Conservation (phyloP, 1,139 yeast genomes). For the Ogataea hybrid region DNA sequence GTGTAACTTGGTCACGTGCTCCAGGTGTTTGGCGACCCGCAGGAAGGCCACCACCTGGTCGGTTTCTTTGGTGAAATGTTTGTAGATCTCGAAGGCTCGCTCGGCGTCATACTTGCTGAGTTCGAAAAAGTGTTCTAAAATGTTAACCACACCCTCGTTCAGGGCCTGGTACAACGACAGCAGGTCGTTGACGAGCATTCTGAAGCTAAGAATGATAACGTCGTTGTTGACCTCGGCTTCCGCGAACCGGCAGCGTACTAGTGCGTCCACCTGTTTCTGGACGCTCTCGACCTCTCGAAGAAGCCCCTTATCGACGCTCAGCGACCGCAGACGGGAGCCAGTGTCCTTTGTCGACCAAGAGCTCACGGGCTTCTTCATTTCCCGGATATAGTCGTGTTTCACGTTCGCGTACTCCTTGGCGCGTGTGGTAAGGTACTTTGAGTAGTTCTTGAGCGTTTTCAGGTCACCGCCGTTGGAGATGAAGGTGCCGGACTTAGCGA, state of each 20-base stretch:
- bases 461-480: slow-evolving; percentile 45
- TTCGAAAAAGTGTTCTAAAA: slow-evolving; percentile 92
- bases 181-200: slow-evolving; percentile 83
- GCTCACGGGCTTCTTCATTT: slow-evolving; percentile 41
- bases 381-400: slow-evolving; percentile 75
- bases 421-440: slow-evolving; percentile 66
- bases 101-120: slow-evolving; percentile 85
- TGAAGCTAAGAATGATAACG: slow-evolving; percentile 76
- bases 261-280: slow-evolving; percentile 72
- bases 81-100: slow-evolving; percentile 79
- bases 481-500: slow-evolving; percentile 34
- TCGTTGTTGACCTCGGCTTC: slow-evolving; percentile 82
- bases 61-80: slow-evolving; percentile 81
- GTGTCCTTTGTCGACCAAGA: slow-evolving; percentile 31
- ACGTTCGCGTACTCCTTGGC: slow-evolving; percentile 68
- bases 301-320: slow-evolving; percentile 76
- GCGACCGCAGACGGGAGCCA: slow-evolving; percentile 62
- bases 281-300: slow-evolving; percentile 84
- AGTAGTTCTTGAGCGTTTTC: slow-evolving; percentile 63
- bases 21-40: slow-evolving; percentile 85
- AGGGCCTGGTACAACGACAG: slow-evolving; percentile 81
- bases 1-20: slow-evolving; percentile 80
- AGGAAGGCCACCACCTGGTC: slow-evolving; percentile 83
- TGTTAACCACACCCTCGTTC: slow-evolving; percentile 92
- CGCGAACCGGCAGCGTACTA: slow-evolving; percentile 70